A percentile compares a stretch with the other conserved stretches of the same genome.
Conservation (phyloP, 2,329 filamentous ascomycete genomes). For the Biscogniauxia mediterranea region DNA sequence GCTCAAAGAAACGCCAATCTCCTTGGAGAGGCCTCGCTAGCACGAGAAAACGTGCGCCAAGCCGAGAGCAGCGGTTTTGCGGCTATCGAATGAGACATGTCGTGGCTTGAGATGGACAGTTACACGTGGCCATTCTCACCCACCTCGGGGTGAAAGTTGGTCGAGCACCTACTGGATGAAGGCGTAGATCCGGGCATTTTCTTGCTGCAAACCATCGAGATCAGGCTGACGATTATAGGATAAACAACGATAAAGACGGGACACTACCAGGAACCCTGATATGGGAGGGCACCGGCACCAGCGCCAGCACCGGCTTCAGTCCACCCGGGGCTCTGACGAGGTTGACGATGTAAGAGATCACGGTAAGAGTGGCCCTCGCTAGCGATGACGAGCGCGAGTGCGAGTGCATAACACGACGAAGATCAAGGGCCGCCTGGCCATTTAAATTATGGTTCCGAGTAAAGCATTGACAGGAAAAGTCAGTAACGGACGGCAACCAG, state of each 20-base stretch:
- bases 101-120: neutral
- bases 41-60: constrained; percentile 1
- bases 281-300: neutral
- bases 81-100: neutral
- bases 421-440: neutral
- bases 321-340: neutral
- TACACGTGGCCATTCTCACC: neutral
- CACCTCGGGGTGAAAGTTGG: neutral
- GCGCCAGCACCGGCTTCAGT: neutral
- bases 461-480: neutral
- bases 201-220: neutral
- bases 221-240: neutral
- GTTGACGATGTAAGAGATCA: neutral
- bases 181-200: neutral
- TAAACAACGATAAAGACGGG: neutral
- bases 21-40: neutral
- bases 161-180: neutral
- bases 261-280: neutral
- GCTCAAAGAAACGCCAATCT: neutral
- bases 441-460: neutral
- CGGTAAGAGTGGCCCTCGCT: too few species aligned
- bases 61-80: neutral
- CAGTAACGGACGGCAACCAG: neutral
- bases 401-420: neutral
- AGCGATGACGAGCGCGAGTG: too few species aligned